Percentiles rank a stretch among this genome's conserved stretches.
phyloP scores from a whole-genome alignment of 1,284 basidiomycete genomes.

The Leccinum pallidistipes region DNA sequence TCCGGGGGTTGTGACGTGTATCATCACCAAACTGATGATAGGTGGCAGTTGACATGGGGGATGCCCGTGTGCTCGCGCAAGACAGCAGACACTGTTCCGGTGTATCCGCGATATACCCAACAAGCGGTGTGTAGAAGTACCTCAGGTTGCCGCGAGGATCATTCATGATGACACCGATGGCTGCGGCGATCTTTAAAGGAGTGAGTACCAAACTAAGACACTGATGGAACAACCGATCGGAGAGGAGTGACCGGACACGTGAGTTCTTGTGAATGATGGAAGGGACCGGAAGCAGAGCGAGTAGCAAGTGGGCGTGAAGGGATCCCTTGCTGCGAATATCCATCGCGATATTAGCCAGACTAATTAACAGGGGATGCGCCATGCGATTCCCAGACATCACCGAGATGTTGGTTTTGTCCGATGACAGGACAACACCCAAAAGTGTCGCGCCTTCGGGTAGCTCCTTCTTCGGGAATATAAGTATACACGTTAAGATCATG shows the following conservation, averaged over 20 bases:
- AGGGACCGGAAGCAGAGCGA: not conserved
- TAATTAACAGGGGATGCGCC: not conserved
- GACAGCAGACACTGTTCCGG: not conserved
- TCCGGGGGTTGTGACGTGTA: not conserved
- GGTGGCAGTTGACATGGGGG: not conserved
- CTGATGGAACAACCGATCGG: not conserved
- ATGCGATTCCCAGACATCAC: not conserved
- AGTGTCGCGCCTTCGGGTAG: not conserved
- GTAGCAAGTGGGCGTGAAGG: not conserved
- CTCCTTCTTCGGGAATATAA: not conserved
- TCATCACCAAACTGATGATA: not conserved
- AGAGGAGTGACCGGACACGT: not conserved
- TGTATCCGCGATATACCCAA: not conserved
- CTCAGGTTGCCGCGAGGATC: not conserved
- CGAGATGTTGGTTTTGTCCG: not conserved
- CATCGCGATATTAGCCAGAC: not conserved
- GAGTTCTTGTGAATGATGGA: not conserved
- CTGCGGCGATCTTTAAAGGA: not conserved
- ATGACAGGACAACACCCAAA: not conserved
- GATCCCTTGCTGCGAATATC: not conserved
- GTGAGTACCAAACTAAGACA: not conserved
- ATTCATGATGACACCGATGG: not conserved
- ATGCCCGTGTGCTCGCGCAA: not conserved
- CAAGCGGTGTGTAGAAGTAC: not conserved
- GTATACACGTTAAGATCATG: not conserved